A percentile compares a stretch with the other conserved stretches of the same genome.
phyloP scores from a whole-genome alignment of 2,329 filamentous ascomycete species.

The Chaetomiaceae sp. region DNA sequence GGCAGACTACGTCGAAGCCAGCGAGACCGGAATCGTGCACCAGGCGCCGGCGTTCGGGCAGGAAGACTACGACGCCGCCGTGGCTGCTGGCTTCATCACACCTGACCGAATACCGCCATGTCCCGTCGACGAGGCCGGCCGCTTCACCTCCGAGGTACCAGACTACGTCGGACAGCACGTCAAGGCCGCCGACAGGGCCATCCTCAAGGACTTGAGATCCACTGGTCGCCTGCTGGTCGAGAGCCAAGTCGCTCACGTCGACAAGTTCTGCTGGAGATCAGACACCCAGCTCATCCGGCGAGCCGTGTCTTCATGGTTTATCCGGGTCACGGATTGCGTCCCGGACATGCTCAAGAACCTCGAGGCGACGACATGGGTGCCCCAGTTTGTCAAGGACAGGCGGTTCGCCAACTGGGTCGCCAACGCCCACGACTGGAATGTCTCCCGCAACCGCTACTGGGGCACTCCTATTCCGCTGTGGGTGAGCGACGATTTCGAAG shows the following conservation, averaged over 20 bases:
- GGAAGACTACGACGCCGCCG: conserved; percentile 85
- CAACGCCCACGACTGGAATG: conserved; percentile 92
- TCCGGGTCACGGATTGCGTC: conserved; percentile 80
- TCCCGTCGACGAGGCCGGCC: conserved; percentile 79
- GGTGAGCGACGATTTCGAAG: conserved; percentile 84
- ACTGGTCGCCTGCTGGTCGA: conserved; percentile 75
- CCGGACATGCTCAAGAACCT: conserved; percentile 89
- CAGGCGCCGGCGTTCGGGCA: conserved; percentile 92
- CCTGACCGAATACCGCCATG: conserved; percentile 76
- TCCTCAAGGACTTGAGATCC: conserved; percentile 77
- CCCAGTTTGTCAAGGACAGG: conserved; percentile 82
- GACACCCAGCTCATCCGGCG: conserved; percentile 92
- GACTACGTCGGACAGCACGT: conserved; percentile 87
- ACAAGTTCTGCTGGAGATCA: conserved; percentile 91
- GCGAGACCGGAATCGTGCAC: conserved; percentile 91
- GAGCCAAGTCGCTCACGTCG: conserved; percentile 83
- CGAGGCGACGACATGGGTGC: conserved; percentile 87
- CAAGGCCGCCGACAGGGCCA: conserved; percentile 86
- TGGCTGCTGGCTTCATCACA: conserved; percentile 71
- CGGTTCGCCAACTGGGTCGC: conserved; percentile 88
- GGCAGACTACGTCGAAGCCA: conserved; percentile 80
- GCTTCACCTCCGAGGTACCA: conserved; percentile 69
- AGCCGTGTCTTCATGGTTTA: conserved; percentile 94
- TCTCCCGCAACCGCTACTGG: conserved; percentile 92
- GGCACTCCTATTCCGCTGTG: conserved; percentile 89